phyloP scores from a whole-genome alignment of 2,329 filamentous ascomycete species.

The Cephalotrichum gorgonifer region DNA sequence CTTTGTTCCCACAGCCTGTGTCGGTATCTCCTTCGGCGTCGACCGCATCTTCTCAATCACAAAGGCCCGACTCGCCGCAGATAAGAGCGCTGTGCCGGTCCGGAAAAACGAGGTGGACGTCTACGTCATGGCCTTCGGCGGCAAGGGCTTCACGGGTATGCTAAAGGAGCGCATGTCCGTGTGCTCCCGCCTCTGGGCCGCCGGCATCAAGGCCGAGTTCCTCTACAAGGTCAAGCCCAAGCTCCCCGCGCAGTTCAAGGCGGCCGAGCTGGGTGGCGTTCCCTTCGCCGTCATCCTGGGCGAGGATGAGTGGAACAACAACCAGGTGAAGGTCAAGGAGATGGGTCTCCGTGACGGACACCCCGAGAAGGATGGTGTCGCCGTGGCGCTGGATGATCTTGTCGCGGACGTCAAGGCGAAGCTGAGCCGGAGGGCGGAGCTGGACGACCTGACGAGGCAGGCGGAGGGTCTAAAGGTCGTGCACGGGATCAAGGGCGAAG shows the following conservation, averaged over 20 bases:
- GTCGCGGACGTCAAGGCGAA: constrained; percentile 49
- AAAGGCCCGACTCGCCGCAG: constrained; percentile 61
- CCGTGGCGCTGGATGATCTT: constrained; percentile 56
- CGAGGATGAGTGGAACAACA: constrained; percentile 75
- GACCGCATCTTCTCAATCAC: constrained; percentile 92
- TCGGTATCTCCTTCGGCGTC: constrained; percentile 76
- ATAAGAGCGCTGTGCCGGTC: constrained; percentile 35
- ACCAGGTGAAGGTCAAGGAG: constrained; percentile 81
- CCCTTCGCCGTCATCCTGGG: constrained; percentile 85
- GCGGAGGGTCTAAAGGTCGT: constrained; percentile 36
- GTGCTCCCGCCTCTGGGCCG: constrained; percentile 68
- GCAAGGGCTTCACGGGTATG: constrained; percentile 72
- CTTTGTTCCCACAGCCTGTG: constrained; percentile 16
- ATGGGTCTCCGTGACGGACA: constrained; percentile 65
- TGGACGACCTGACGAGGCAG: constrained; percentile 30
- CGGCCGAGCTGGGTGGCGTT: constrained; percentile 67
- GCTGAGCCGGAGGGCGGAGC: constrained; percentile 29
- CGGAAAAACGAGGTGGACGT: constrained; percentile 74
- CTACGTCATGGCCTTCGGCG: constrained; percentile 90
- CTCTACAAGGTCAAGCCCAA: constrained; percentile 86
- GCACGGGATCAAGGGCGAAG: constrained; percentile 29
- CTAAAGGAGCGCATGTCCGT: constrained; percentile 78
- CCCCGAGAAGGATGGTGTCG: constrained; percentile 79
- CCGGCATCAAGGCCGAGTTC: constrained; percentile 86
- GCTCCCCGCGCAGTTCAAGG: constrained; percentile 81